Evolutionary conservation across 768 basidiomycete species (phyloP).

Genomic region (Leucocoprinus birnbaumii): DNA sequence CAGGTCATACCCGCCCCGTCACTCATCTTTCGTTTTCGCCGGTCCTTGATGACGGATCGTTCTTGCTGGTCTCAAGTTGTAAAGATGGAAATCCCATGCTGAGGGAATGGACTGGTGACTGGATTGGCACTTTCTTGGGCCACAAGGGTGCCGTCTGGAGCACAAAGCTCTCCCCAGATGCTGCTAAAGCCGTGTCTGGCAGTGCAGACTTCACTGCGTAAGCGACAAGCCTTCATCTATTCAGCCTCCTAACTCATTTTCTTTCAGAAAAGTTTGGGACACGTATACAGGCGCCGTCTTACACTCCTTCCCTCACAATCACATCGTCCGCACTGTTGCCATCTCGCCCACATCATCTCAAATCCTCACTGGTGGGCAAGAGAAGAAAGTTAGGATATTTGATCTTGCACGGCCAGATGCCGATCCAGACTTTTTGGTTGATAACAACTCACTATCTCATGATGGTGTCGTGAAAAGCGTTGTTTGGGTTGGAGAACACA

Average conservation of each 20-base stretch:
- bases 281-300: conserved; percentile 84
- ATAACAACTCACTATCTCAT: conserved; percentile 62
- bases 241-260: conserved; percentile 13
- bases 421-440: conserved; percentile 77
- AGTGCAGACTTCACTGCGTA: conserved; percentile 98
- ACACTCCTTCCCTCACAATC: conserved; percentile 97
- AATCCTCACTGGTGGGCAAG: conserved; percentile 90
- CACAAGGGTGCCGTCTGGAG: conserved; percentile 98
- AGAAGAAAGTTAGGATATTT: conserved; percentile 96
- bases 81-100: conserved; percentile 99
- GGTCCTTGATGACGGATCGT: conserved; percentile 81
- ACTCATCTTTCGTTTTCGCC: conserved; percentile 93
- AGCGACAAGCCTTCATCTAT: conserved; percentile 26
- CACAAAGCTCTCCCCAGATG: conserved; percentile 85
- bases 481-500: conserved; percentile 88
- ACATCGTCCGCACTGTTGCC: conserved; percentile 96
- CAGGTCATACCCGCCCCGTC: conserved; percentile 85
- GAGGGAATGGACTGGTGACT: conserved; percentile 96
- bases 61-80: conserved; percentile 92
- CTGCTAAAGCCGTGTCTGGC: conserved; percentile 84
- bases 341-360: conserved; percentile 68
- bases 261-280: conserved; percentile 89
- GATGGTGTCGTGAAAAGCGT: conserved; percentile 92
- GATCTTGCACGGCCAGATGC: conserved; percentile 86
- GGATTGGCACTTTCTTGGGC: conserved; percentile 92